Evolutionary conservation across 352 stramenopile genomes (phyloP), one percentile per base, ranked within the genome.

Genomic region (Phytopythium mirpurense): DNA sequence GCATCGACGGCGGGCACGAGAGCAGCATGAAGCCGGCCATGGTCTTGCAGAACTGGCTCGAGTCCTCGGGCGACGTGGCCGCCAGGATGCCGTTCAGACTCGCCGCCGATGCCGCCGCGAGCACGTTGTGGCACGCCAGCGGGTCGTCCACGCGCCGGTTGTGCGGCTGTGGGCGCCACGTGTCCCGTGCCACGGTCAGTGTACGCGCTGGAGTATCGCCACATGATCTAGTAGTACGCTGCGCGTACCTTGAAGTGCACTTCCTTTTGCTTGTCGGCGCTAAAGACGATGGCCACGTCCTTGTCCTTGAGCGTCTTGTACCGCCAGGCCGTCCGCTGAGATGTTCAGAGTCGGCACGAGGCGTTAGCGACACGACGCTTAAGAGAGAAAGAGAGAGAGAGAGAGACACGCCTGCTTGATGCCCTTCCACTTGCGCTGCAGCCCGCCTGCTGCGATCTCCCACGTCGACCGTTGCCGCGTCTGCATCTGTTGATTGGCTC

Each of bases 1-100:
- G 78, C 52, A 88, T 80, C 23, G 59, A 57, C 21, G 81, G 75
- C 10, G 71, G 58, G 31, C 77, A 86, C 31, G 79, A 77, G 35
- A 90, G 76, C 45, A 93, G 68, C 81, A 93, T 91, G 57, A 93
- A 93, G 48, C 79, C 77, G 9, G 83, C 88, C 83, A 93, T 92
- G 18, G 78, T 92, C 51, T 70, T 83, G 61, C 76, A 83, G 42
- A 86, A 91, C 56, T 88, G 63, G 47, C 71, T 86, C 43, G 81
- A 89, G 48, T 81, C 57, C 45, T 90, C 70, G 1, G 83, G 83
- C 11, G 83, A 91, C 6, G 74, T 93, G 6, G 83, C 83, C 1
- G 74, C 71, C 12, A 93, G 64, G 26, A 93, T 91, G 12, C 75
- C 81, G 51, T 93, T 93, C 5, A 93, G 54, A 64, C 72, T 90